Evolutionary conservation across 2,329 filamentous ascomycete species (phyloP).

Genomic region (Annulohypoxylon truncatum): DNA sequence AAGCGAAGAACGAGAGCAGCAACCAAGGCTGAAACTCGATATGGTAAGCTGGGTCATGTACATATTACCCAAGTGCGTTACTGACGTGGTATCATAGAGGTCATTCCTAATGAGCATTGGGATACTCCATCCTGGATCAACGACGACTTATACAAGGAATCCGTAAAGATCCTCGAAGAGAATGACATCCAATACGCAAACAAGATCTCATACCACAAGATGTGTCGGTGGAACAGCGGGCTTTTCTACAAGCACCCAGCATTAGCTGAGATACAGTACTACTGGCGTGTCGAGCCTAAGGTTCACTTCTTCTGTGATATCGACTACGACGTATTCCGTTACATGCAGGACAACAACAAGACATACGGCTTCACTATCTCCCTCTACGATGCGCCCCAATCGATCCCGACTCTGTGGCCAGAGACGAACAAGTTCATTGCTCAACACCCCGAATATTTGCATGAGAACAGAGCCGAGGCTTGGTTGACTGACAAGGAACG

Average conservation of each 20-base stretch:
- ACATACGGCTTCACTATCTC: slow-evolving; percentile 99
- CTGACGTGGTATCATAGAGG: slow-evolving; percentile 66
- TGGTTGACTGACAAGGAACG: slow-evolving; percentile 86
- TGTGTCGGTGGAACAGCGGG: slow-evolving; percentile 99
- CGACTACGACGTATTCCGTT: slow-evolving; percentile 98
- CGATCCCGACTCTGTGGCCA: slow-evolving; percentile 92
- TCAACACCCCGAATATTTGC: slow-evolving; percentile 82
- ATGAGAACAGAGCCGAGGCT: slow-evolving; percentile 84
- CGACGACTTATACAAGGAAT: slow-evolving; percentile 84
- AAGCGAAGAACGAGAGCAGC: slow-evolving; percentile 81
- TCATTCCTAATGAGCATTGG: slow-evolving; percentile 97
- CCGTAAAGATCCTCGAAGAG: slow-evolving; percentile 82
- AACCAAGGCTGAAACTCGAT: slow-evolving; percentile 89
- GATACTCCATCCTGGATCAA: slow-evolving; percentile 93
- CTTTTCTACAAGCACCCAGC: slow-evolving; percentile 98
- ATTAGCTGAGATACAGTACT: slow-evolving; percentile 84
- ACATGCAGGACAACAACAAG: slow-evolving; percentile 98
- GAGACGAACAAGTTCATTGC: slow-evolving; percentile 92
- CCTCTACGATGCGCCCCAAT: slow-evolving; percentile 90
- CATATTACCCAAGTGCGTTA: slow-evolving; percentile 10
- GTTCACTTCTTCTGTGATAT: slow-evolving; percentile 99
- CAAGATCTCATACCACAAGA: slow-evolving; percentile 94
- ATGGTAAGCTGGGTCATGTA: slow-evolving; percentile 65
- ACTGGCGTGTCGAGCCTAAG: slow-evolving; percentile 98
- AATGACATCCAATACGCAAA: slow-evolving; percentile 90